These are phyloP conservation scores for Aquilaria sinensis DNA, from an alignment of 345 rosid genomes.

Conservation along the genomic window DNA sequence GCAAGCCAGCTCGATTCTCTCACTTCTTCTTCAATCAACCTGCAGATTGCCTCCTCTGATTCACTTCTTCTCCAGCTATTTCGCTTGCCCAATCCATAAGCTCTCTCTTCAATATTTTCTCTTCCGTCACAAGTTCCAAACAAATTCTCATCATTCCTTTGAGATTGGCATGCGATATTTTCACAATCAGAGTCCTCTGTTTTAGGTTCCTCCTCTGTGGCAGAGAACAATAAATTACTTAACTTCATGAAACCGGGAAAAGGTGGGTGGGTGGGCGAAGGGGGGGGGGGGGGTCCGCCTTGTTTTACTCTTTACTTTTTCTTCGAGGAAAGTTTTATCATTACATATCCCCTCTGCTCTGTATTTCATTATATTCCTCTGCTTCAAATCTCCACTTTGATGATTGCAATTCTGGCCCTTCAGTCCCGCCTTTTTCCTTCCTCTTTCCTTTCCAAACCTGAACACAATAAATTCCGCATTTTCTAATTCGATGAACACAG, in stretches of 20 bases:
- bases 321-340: background rate
- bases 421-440: slow-evolving; percentile 3
- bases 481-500: slow-evolving; percentile 51
- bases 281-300: no score
- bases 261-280: no score
- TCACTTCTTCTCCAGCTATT: no score
- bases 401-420: slow-evolving; percentile 14
- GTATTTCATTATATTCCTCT: slow-evolving; percentile 19
- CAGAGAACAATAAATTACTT: background rate
- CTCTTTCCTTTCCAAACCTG: slow-evolving; percentile 39
- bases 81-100: no score
- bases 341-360: slow-evolving; percentile 18
- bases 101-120: background rate
- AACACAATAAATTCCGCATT: slow-evolving; percentile 58
- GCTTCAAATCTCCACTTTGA: slow-evolving; percentile 27
- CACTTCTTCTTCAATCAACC: slow-evolving; percentile 18
- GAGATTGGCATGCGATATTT: no score
- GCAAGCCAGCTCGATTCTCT: slow-evolving; percentile 20
- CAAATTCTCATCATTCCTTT: no score
- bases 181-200: background rate
- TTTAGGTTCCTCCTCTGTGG: slow-evolving; percentile 18
- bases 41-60: slow-evolving; percentile 7
- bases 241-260: no score
- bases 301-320: slow-evolving; percentile 4
- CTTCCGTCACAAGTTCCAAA: no score